Percentiles rank a stretch among this genome's conserved stretches.
Evolutionary conservation across 164 flowering plant genomes (phyloP).

Genomic region (Buxus sempervirens): DNA sequence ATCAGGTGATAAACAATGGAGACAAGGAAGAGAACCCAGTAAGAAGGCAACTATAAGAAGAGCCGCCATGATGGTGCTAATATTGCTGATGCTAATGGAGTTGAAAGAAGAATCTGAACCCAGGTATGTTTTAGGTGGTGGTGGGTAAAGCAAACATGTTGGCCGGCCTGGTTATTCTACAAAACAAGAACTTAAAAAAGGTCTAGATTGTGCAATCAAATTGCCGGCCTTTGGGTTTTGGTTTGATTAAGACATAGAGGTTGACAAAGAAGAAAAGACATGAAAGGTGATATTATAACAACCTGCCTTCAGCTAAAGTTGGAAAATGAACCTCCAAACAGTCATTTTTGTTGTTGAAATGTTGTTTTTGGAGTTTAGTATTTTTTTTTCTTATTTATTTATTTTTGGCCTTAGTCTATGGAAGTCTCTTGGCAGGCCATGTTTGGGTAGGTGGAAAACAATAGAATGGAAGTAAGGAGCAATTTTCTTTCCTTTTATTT

Average conservation of each 20-base stretch:
- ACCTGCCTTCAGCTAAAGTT: conserved; percentile 5
- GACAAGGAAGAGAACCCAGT: conserved; percentile 4
- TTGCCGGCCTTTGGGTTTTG: conserved; percentile 13
- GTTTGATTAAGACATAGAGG: conserved; percentile 3
- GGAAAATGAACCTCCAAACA: conserved; percentile 6
- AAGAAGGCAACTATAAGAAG: conserved; percentile 5
- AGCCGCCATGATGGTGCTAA: conserved; percentile 5
- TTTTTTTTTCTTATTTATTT: conserved; percentile 34
- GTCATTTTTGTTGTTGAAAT: conserved; percentile 36
- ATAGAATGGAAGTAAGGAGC: too few relatives aligned
- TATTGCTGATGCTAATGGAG: neutral
- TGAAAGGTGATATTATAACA: neutral
- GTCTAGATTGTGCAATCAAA: too few relatives aligned
- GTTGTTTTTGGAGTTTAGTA: conserved; percentile 49
- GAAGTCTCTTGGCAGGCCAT: too few relatives aligned
- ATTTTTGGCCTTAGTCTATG: conserved; percentile 49
- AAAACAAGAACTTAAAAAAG: conserved; percentile 10
- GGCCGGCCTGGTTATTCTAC: neutral
- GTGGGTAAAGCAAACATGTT: neutral
- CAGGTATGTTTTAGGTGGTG: neutral
- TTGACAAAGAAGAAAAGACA: conserved; percentile 17
- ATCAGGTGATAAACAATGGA: conserved; percentile 7
- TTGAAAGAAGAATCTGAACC: neutral
- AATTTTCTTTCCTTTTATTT: too few relatives aligned
- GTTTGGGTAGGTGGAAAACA: too few relatives aligned